phyloP scores from a whole-genome alignment of 129 eudicot genomes.

The Rutidosis leptorrhynchoides region DNA sequence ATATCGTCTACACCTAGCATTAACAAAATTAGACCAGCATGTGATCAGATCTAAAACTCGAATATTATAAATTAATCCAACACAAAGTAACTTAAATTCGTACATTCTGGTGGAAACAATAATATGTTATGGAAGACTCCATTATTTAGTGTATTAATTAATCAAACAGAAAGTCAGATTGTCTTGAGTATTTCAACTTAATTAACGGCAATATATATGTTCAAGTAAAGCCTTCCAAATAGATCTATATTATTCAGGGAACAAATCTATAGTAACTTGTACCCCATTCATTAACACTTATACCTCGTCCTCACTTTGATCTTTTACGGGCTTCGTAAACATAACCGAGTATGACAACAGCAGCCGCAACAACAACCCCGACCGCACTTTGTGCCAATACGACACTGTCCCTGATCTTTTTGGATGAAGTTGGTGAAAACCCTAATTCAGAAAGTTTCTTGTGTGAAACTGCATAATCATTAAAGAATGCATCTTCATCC shows the following conservation, averaged over 20 bases:
- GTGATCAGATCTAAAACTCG: conserved; percentile 36
- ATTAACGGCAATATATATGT: conserved; percentile 21
- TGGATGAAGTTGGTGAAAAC: conserved; percentile 49
- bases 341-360: conserved; percentile 73
- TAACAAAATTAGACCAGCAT: too few species aligned
- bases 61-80: conserved; percentile 25
- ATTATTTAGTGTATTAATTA: conserved; percentile 27
- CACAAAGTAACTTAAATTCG: conserved; percentile 18
- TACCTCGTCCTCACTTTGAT: conserved; percentile 38
- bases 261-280: conserved; percentile 20
- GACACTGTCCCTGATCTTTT: conserved; percentile 53
- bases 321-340: conserved; percentile 71
- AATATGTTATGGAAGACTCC: conserved; percentile 25
- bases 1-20: too few species aligned
- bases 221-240: conserved; percentile 1
- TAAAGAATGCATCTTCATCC: conserved; percentile 89
- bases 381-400: conserved; percentile 84
- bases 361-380: conserved; percentile 82
- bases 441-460: conserved; percentile 95
- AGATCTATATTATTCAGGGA: conserved; percentile 3
- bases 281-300: conserved; percentile 19
- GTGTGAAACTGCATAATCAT: conserved; percentile 81
- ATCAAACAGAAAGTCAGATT: conserved; percentile 32
- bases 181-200: conserved; percentile 8
- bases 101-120: conserved; percentile 31